phyloP scores from a whole-genome alignment of 2,329 filamentous ascomycete genomes.

The Colletotrichum sansevieriae region DNA sequence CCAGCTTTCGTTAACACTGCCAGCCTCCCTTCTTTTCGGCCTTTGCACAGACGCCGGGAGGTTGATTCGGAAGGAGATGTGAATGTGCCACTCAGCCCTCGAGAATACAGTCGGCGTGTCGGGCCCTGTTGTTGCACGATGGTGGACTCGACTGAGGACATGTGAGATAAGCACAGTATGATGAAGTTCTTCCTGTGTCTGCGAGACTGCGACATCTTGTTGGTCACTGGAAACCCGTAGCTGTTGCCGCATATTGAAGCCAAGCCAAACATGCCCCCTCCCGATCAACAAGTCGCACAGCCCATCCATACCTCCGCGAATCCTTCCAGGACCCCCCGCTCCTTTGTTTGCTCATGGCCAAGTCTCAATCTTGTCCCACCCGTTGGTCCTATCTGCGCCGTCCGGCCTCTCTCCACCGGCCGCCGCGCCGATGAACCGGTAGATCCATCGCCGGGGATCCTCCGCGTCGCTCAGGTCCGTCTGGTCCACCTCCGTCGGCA shows the following conservation, averaged over 20 bases:
- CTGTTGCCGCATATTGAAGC: neutral
- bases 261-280: neutral
- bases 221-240: neutral
- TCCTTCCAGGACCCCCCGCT: neutral
- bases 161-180: slow-evolving; percentile 24
- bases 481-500: slow-evolving; percentile 81
- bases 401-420: slow-evolving; percentile 47
- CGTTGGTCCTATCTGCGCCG: slow-evolving; percentile 49
- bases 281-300: neutral
- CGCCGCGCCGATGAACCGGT: slow-evolving; percentile 66
- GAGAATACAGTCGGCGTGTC: slow-evolving; percentile 5
- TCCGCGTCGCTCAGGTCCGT: slow-evolving; percentile 78
- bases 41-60: slow-evolving; percentile 17
- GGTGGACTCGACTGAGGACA: slow-evolving; percentile 23
- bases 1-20: slow-evolving; percentile 5
- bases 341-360: slow-evolving; percentile 67
- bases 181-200: slow-evolving; percentile 13
- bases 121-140: slow-evolving; percentile 14
- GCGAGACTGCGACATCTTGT: neutral
- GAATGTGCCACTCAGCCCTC: neutral
- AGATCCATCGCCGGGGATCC: slow-evolving; percentile 74
- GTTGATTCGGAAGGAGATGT: neutral
- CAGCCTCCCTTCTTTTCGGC: slow-evolving; percentile 2
- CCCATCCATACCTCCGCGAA: neutral
- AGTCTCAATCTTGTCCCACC: slow-evolving; percentile 77